Evolutionary conservation across 2,329 filamentous ascomycete genomes (phyloP), one percentile per base, ranked within the genome.

Genomic region (Pezicula carpinea): DNA sequence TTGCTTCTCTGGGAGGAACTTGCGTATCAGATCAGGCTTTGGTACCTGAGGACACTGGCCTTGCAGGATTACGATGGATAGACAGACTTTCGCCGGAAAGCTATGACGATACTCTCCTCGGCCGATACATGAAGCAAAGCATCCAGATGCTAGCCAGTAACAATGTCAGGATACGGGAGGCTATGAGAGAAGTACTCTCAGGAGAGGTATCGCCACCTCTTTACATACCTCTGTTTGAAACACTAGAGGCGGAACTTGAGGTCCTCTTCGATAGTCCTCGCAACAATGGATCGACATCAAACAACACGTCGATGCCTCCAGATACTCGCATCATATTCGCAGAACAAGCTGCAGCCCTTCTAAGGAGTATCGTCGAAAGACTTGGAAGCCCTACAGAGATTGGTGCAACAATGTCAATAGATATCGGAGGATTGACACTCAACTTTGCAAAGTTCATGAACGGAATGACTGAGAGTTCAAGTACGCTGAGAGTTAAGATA

Each of bases 381-480:
- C 66, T 86, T 3, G 80, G 83, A 49, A 82, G 75, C 3, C 77
- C 81, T 3, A 74, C 79, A 1, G 82, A 87, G 55, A 69, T 82
- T 10, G 78, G 77, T 8, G 74, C 79, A 2, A 77, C 81, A 5
- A 77, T 82, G 10, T 80, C 79, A 2, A 73, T 86, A 23, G 80
- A 85, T 52, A 73, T 87, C 8, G 82, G 82, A 13, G 73, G 75
- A 3, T 66, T 86, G 34, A 78, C 81, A 1, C 69, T 87, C 34
- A 83, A 78, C 59, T 83, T 86, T 59, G 81, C 82, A 29, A 85
- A 80, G 53, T 86, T 85, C 52, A 63, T 86, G 34, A 79, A 85
- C 52, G 74, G 76, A 5, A 65, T 79, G 7, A 60, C 73, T 3
- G 82, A 85, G 49, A 77, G 72, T 11, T 64, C 72, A 7, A 77